Conservation (phyloP, 2,329 filamentous ascomycete species). For the Leptographium flavum region DNA sequence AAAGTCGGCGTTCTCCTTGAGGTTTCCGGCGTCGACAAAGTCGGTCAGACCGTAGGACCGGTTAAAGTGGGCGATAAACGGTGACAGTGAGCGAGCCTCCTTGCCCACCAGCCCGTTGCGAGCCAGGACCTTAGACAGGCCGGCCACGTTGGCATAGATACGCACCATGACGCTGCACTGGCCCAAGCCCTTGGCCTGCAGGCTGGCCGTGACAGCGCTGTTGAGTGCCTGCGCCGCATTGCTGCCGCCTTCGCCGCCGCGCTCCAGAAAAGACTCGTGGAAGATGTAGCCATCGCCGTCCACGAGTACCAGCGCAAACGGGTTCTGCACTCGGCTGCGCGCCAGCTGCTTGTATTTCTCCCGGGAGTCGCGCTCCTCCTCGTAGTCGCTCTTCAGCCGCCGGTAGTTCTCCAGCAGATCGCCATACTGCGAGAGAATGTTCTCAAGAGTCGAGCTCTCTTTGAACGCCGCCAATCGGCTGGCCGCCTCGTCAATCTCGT, state of each 20-base stretch:
- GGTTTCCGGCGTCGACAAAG: slow-evolving; percentile 45
- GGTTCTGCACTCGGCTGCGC: slow-evolving; percentile 33
- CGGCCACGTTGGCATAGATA: slow-evolving; percentile 40
- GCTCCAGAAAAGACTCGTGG: slow-evolving; percentile 31
- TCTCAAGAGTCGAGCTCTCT: slow-evolving; percentile 2
- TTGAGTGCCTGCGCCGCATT: slow-evolving; percentile 39
- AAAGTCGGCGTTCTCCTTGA: slow-evolving; percentile 44
- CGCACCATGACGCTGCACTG: slow-evolving; percentile 39
- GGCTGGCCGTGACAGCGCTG: slow-evolving; percentile 31
- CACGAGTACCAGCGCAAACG: slow-evolving; percentile 46
- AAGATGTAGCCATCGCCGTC: slow-evolving; percentile 50
- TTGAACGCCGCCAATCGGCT: slow-evolving; percentile 9
- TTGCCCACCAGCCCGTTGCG: slow-evolving; percentile 33
- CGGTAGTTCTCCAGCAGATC: slow-evolving; percentile 38
- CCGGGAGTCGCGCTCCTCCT: slow-evolving; percentile 37
- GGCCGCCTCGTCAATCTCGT: slow-evolving; percentile 9
- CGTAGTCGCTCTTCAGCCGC: slow-evolving; percentile 39
- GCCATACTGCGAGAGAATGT: slow-evolving; percentile 14
- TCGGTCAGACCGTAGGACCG: slow-evolving; percentile 43
- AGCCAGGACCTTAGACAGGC: slow-evolving; percentile 34
- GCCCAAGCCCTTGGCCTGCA: slow-evolving; percentile 32
- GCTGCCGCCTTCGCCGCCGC: slow-evolving; percentile 37
- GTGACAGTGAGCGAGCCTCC: slow-evolving; percentile 39
- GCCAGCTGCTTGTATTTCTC: slow-evolving; percentile 41
- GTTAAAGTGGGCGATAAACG: slow-evolving; percentile 43